Evolutionary conservation across 2,329 filamentous ascomycete genomes (phyloP).

Genomic region (Exutisphaerella laricina): DNA sequence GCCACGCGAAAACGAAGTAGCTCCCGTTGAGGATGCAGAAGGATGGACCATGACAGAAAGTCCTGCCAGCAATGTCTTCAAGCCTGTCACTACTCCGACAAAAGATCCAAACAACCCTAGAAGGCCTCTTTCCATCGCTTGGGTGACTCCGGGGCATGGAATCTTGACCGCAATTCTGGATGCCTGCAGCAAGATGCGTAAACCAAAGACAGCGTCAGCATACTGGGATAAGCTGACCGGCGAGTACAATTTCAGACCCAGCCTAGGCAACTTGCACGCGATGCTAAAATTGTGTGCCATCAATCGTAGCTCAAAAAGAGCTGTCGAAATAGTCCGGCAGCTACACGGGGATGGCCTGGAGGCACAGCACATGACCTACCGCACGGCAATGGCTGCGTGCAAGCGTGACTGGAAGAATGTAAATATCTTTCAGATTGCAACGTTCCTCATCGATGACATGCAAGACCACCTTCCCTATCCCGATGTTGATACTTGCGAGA

Average conservation of each 20-base stretch:
- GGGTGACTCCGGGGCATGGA: slow-evolving; percentile 47
- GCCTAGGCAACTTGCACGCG: slow-evolving; percentile 62
- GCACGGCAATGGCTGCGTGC: slow-evolving; percentile 68
- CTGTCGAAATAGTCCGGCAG: slow-evolving; percentile 52
- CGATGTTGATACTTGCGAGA: slow-evolving; percentile 48
- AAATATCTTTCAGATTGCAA: slow-evolving; percentile 61
- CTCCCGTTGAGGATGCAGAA: slow-evolving; percentile 14
- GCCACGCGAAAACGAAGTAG: slow-evolving; percentile 11
- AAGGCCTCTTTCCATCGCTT: slow-evolving; percentile 28
- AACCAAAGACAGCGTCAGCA: slow-evolving; percentile 56
- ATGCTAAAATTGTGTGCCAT: slow-evolving; percentile 63
- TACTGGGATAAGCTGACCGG: slow-evolving; percentile 74
- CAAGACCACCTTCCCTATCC: slow-evolving; percentile 38
- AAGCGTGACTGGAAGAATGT: slow-evolving; percentile 69
- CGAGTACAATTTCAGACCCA: slow-evolving; percentile 60
- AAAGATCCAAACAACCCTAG: slow-evolving; percentile 12
- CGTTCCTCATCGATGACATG: slow-evolving; percentile 62
- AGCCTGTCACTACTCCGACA: slow-evolving; percentile 19
- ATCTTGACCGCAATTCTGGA: slow-evolving; percentile 65
- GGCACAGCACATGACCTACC: slow-evolving; percentile 52
- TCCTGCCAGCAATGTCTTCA: slow-evolving; percentile 29
- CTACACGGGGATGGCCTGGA: slow-evolving; percentile 25
- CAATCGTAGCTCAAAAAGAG: slow-evolving; percentile 59
- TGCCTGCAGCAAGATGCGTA: slow-evolving; percentile 56
- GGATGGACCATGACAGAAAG: slow-evolving; percentile 25